Conservation (phyloP, 495 filamentous ascomycete species). For the Xylaria curta region DNA sequence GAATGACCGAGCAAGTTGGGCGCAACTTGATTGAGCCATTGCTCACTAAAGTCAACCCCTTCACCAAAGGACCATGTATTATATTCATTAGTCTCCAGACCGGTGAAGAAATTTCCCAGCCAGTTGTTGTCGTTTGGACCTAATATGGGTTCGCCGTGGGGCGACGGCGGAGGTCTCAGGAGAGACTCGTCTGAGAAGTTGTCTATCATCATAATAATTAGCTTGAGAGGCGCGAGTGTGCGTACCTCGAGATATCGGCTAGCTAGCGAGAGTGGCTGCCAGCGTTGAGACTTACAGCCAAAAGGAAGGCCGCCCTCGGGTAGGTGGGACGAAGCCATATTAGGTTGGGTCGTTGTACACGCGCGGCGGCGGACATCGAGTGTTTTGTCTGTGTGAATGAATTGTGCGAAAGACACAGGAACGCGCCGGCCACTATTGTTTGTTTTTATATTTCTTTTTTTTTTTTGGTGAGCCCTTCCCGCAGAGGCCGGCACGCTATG, state of each 20-base stretch:
- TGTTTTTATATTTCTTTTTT: no score
- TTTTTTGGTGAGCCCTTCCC: background rate
- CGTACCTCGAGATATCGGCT: slow-evolving; percentile 8
- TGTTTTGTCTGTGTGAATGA: slow-evolving; percentile 32
- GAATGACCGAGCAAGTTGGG: slow-evolving; percentile 66
- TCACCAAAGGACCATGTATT: slow-evolving; percentile 55
- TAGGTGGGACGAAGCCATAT: slow-evolving; percentile 53
- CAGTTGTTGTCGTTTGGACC: slow-evolving; percentile 66
- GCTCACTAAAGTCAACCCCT: slow-evolving; percentile 53
- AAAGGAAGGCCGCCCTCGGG: slow-evolving; percentile 56
- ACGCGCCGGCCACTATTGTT: background rate
- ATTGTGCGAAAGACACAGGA: background rate
- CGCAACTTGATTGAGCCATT: slow-evolving; percentile 63
- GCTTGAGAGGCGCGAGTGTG: slow-evolving; percentile 12
- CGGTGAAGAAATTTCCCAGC: slow-evolving; percentile 68
- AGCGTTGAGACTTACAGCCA: slow-evolving; percentile 60
- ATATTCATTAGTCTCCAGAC: slow-evolving; percentile 62
- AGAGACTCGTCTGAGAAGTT: slow-evolving; percentile 42
- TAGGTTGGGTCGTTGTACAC: slow-evolving; percentile 47
- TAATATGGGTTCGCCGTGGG: slow-evolving; percentile 65
- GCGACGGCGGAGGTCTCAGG: slow-evolving; percentile 62
- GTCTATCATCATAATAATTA: slow-evolving; percentile 43
- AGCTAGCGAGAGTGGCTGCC: background rate
- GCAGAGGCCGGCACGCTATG: slow-evolving; percentile 5
- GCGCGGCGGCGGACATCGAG: slow-evolving; percentile 51